A percentile compares a stretch with the other conserved stretches of the same genome.
phyloP scores from a whole-genome alignment of 192 early-diverging fungal genomes.

The Entomortierella chlamydospora region DNA sequence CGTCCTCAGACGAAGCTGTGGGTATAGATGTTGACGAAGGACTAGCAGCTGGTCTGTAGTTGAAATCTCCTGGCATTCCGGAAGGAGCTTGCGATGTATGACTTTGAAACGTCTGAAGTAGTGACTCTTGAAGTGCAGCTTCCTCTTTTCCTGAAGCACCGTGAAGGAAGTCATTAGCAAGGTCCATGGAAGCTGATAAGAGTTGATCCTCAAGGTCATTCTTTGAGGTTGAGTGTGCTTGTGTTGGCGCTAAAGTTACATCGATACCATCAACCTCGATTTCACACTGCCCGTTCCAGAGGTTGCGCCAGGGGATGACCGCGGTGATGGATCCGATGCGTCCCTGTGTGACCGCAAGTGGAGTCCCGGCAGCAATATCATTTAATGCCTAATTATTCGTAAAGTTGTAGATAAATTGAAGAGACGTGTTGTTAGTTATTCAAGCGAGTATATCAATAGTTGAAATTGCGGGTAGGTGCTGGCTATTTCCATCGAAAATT shows the following conservation, averaged over 20 bases:
- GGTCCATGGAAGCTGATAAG: constrained; percentile 84
- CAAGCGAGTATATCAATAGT: too few species aligned
- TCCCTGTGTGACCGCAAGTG: constrained; percentile 77
- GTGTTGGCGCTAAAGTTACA: constrained; percentile 61
- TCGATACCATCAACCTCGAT: constrained; percentile 78
- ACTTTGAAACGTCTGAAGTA: constrained; percentile 62
- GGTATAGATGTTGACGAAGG: constrained; percentile 7
- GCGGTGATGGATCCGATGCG: constrained; percentile 75
- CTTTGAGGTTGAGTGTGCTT: constrained; percentile 12
- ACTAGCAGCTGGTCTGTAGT: constrained; percentile 13
- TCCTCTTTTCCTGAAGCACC: constrained; percentile 71
- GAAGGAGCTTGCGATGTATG: constrained; percentile 36
- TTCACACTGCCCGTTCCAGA: constrained; percentile 83
- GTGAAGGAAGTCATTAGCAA: constrained; percentile 90
- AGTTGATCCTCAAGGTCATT: constrained; percentile 61
- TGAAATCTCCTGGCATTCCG: constrained; percentile 49
- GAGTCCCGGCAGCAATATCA: constrained; percentile 73
- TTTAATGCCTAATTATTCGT: constrained; percentile 89
- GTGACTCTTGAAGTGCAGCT: constrained; percentile 66
- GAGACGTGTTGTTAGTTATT: too few species aligned
- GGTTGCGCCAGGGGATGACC: constrained; percentile 84
- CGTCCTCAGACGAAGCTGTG: not conserved
- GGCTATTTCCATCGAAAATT: too few species aligned
- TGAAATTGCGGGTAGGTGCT: too few species aligned
- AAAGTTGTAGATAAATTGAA: too few species aligned